Percentiles rank a stretch among this genome's conserved stretches.
phyloP scores from a whole-genome alignment of 2,329 filamentous ascomycete genomes.

The Grosmannia huntii region DNA sequence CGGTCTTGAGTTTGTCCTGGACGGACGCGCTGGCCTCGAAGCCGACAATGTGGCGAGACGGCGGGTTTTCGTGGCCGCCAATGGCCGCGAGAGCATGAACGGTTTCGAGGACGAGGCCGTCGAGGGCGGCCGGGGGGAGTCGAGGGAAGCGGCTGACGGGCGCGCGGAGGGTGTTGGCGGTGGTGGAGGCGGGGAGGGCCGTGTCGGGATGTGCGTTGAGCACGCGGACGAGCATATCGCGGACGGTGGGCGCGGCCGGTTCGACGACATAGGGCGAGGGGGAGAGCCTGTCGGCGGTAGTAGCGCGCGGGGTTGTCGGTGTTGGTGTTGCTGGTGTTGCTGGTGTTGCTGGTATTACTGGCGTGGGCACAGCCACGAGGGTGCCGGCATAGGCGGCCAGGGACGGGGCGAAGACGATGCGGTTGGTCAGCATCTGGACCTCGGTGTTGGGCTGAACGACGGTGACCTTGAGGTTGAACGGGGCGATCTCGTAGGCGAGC shows the following conservation, averaged over 20 bases:
- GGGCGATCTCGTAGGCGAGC: conserved; percentile 88
- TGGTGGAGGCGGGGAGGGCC: conserved; percentile 23
- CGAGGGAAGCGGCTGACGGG: conserved; percentile 61
- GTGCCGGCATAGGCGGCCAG: conserved; percentile 36
- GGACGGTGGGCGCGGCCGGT: conserved; percentile 61
- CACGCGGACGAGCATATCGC: conserved; percentile 70
- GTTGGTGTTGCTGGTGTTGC: too few relatives aligned
- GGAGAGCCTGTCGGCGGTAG: conserved; percentile 25
- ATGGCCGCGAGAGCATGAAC: conserved; percentile 85
- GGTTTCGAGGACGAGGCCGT: conserved; percentile 72
- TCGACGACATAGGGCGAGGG: conserved; percentile 36
- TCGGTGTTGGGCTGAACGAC: conserved; percentile 95
- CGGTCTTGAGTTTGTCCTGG: conserved; percentile 91
- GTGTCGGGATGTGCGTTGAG: conserved; percentile 64
- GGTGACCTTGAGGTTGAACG: conserved; percentile 93
- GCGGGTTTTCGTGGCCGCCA: conserved; percentile 90
- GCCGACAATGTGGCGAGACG: conserved; percentile 85
- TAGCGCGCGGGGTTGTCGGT: conserved; percentile 33
- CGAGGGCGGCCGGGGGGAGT: conserved; percentile 53
- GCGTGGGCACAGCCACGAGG: background rate
- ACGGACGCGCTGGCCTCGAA: conserved; percentile 77
- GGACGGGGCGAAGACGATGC: conserved; percentile 70
- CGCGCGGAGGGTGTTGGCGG: conserved; percentile 51
- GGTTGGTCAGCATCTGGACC: conserved; percentile 75
- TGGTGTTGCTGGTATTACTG: too few relatives aligned